Evolutionary conservation across 805 yeast species (phyloP).

Genomic region (Wickerhamomyces pijperi): DNA sequence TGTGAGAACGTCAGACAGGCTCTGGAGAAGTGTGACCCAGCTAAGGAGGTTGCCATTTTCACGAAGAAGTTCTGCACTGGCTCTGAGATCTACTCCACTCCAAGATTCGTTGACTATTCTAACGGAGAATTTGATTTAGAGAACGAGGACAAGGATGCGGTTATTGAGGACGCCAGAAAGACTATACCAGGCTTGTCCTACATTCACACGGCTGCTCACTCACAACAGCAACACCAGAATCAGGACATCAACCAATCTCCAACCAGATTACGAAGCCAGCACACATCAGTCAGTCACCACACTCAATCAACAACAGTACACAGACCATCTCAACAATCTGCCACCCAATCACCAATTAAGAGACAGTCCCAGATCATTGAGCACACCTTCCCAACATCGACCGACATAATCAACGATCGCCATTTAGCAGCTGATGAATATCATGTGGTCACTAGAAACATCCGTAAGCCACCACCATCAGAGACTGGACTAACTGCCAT

Average conservation of each 20-base stretch:
- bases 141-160: conserved; percentile 16
- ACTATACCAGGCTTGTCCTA: background rate
- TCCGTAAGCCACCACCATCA: conserved; percentile 20
- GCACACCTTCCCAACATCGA: conserved; percentile 2
- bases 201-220: background rate
- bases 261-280: background rate
- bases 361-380: conserved; percentile 1
- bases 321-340: conserved; percentile 2
- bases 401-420: too few species aligned
- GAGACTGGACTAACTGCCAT: conserved; percentile 20
- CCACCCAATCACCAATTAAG: background rate
- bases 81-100: conserved; percentile 42
- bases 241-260: background rate
- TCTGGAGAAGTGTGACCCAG: conserved; percentile 59
- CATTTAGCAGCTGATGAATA: conserved; percentile 8
- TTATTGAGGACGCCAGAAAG: background rate
- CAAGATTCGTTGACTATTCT: conserved; percentile 52
- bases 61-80: conserved; percentile 55
- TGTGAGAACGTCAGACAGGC: conserved; percentile 60
- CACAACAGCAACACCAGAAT: background rate
- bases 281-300: background rate
- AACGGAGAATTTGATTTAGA: conserved; percentile 29
- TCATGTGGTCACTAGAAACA: conserved; percentile 4
- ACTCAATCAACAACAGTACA: background rate
- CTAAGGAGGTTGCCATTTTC: conserved; percentile 44